Conservation (phyloP, 169 alveolate species). For the Eimeria nieschulzi region DNA sequence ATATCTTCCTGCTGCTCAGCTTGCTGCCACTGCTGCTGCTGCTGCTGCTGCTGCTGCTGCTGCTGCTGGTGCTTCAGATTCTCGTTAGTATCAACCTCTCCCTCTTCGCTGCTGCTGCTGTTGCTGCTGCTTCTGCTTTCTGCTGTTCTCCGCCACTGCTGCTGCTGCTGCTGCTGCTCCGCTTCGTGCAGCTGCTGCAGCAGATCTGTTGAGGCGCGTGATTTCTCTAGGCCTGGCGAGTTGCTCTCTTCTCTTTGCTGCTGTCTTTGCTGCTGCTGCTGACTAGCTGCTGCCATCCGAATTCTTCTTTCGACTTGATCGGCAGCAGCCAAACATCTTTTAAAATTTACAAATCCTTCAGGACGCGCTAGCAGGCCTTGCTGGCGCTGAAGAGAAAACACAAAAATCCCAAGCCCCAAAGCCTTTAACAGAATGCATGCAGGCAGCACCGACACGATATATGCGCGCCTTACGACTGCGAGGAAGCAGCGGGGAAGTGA, state of each 20-base stretch:
- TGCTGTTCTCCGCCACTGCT: slow-evolving; percentile 15
- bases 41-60: slow-evolving; percentile 33
- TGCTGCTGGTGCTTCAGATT: background rate
- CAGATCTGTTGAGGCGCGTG: no score
- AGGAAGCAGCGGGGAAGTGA: no score
- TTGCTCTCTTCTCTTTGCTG: no score
- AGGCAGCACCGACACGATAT: no score
- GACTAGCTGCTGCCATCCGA: no score
- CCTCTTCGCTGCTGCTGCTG: background rate
- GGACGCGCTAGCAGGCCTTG: background rate
- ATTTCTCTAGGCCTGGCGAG: no score
- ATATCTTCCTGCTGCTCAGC: background rate
- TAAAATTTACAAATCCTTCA: background rate
- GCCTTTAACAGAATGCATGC: background rate
- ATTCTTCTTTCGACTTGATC: background rate
- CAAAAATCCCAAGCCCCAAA: background rate
- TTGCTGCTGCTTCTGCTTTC: background rate
- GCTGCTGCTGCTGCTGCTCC: slow-evolving; percentile 7
- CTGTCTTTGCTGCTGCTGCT: no score
- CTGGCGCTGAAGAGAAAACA: background rate
- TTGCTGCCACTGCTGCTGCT: background rate
- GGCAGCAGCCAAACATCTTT: background rate
- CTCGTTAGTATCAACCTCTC: background rate
- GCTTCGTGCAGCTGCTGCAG: background rate
- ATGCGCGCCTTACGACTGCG: no score